Evolutionary conservation across 2,329 filamentous ascomycete genomes (phyloP).

Genomic region (Diaporthe humulicola): DNA sequence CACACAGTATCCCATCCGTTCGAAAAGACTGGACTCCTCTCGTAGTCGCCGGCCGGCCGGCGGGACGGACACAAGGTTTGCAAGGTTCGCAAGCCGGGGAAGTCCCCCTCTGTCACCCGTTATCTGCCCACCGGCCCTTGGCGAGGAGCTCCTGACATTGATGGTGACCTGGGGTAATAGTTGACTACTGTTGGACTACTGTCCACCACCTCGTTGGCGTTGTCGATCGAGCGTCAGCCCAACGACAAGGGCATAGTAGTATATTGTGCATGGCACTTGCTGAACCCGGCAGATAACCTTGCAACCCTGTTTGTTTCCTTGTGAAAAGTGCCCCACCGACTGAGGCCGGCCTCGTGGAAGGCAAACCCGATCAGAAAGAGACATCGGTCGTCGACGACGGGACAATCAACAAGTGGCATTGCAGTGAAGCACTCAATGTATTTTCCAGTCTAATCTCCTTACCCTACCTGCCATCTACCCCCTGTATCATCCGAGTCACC

Average conservation of each 20-base stretch:
- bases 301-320: constrained; percentile 11
- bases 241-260: constrained; percentile 3
- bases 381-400: not conserved
- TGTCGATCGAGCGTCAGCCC: constrained; percentile 26
- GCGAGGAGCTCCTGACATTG: constrained; percentile 9
- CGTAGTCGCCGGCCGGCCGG: constrained; percentile 6
- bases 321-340: not conserved
- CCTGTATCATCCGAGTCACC: not conserved
- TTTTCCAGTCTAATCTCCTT: constrained; percentile 23
- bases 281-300: not conserved
- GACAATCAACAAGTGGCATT: not conserved
- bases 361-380: constrained; percentile 6
- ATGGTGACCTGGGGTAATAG: not conserved
- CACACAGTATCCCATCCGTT: not conserved
- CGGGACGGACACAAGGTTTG: constrained; percentile 7
- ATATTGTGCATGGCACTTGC: constrained; percentile 17
- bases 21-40: not conserved
- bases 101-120: not conserved
- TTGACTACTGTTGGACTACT: constrained; percentile 13
- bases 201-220: not conserved
- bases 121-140: constrained; percentile 13
- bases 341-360: not conserved
- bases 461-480: not conserved
- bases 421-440: constrained; percentile 19
- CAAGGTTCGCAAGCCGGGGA: constrained; percentile 18